Evolutionary conservation across 139 green algal genomes (phyloP), one percentile per base, ranked within the genome.

Genomic region (Chlamydomonas schloesseri): DNA sequence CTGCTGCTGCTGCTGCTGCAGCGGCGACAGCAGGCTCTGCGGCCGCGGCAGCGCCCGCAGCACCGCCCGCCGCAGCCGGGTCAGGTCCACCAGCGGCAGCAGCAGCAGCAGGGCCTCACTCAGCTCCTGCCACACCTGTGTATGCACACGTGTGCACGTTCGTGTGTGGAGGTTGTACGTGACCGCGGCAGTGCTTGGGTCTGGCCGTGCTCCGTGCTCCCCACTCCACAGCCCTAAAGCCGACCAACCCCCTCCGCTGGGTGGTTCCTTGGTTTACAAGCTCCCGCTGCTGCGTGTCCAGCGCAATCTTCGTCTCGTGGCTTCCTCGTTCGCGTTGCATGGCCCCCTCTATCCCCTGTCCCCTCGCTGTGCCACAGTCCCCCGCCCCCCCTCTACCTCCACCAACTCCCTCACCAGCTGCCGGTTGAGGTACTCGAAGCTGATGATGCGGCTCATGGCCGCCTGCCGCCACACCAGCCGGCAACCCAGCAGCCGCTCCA

Each of bases 371-470:
- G 42, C 42, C n/a, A 3, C 64, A 33, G 2, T n/a, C n/a, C 3
- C 64, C 14, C 24, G 13, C 64, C 29, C 3, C 24, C 29, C 29
- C 26, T 71, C 64, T 5, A 33, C 29, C 10, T 36, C n/a, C 28
- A 6, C 36, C 95, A 88, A 95, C 96, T 98, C 47, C 98, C 93
- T 24, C 55, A 23, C 55, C 73, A 99, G 93, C 92, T 98, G 96
- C 13, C 96, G 88, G 89, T 98, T 99, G 50, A 99, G 93, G 85
- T 98, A 98, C 88, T 99, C 97, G 86, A 98, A 99, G 53, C 81
- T 94, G 72, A 99, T 94, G 36, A 95, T 88, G 0, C 97, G 93
- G 0, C 81, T 90, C 89, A 97, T 96, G 64, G 74, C 82, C 11
- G 94, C 87, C 78, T 93, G 90, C n/a, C 81, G 70, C 87, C 98